Conservation (phyloP, 768 basidiomycete genomes). For the Trametes villosa region DNA sequence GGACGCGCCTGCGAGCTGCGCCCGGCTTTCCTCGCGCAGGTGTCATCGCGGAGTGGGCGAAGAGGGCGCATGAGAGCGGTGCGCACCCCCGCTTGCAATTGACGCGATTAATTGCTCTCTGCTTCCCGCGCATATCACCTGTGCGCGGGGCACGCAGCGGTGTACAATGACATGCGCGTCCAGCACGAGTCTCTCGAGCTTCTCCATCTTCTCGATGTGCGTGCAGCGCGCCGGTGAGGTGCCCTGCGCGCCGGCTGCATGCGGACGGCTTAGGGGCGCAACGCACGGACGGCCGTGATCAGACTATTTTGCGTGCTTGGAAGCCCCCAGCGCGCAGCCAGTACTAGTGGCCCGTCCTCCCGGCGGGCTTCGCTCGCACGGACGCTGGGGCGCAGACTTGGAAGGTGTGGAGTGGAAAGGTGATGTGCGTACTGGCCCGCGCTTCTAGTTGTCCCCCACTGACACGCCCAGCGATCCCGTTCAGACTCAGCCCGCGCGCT, state of each 20-base stretch:
- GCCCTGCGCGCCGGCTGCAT: not conserved
- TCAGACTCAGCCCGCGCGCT: not conserved
- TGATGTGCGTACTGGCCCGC: not conserved
- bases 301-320: not conserved
- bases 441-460: not conserved
- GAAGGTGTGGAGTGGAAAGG: not conserved
- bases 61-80: not conserved
- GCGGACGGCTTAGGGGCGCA: not conserved
- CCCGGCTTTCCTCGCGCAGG: too few relatives aligned
- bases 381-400: not conserved
- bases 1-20: too few relatives aligned
- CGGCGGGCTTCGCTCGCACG: not conserved
- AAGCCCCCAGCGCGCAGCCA: not conserved
- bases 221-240: not conserved
- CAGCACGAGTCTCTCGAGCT: not conserved
- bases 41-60: too few relatives aligned
- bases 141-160: not conserved
- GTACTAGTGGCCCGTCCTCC: not conserved
- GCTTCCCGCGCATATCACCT: slow-evolving; percentile 4
- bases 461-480: not conserved
- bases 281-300: not conserved
- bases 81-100: not conserved
- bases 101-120: too few relatives aligned
- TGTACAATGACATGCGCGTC: not conserved
- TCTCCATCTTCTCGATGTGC: slow-evolving; percentile 1